Evolutionary conservation across 495 filamentous ascomycete genomes (phyloP).

Genomic region (Podospora conica): DNA sequence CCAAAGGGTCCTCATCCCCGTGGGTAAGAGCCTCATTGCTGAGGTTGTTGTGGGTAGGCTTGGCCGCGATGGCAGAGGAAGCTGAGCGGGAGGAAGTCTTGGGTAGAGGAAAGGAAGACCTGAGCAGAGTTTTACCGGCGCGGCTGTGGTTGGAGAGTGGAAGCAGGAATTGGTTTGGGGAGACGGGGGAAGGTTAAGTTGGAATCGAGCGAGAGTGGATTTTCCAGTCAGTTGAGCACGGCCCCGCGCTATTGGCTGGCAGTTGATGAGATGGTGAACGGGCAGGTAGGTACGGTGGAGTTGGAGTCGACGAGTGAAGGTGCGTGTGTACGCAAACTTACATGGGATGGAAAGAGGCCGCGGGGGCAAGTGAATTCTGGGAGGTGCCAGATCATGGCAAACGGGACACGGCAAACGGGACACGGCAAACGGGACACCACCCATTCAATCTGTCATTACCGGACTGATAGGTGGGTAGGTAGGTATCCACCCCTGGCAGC

Average conservation of each 20-base stretch:
- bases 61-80: background rate
- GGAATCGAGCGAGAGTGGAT: background rate
- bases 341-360: too few species aligned
- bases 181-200: too few species aligned
- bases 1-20: background rate
- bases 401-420: too few species aligned
- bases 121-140: background rate
- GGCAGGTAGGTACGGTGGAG: too few species aligned
- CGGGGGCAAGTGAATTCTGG: too few species aligned
- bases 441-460: too few species aligned
- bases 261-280: background rate
- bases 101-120: background rate
- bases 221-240: background rate
- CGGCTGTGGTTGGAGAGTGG: background rate
- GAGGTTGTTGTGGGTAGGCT: background rate
- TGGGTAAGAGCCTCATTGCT: background rate
- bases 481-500: too few species aligned
- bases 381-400: too few species aligned
- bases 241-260: background rate
- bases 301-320: too few species aligned
- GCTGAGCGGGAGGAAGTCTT: background rate
- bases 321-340: too few species aligned
- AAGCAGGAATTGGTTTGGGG: background rate
- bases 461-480: too few species aligned
- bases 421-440: too few species aligned